These are phyloP conservation scores for Paramarasmius palmivorus DNA, from an alignment of 1,284 basidiomycete genomes.

Conservation along the genomic window DNA sequence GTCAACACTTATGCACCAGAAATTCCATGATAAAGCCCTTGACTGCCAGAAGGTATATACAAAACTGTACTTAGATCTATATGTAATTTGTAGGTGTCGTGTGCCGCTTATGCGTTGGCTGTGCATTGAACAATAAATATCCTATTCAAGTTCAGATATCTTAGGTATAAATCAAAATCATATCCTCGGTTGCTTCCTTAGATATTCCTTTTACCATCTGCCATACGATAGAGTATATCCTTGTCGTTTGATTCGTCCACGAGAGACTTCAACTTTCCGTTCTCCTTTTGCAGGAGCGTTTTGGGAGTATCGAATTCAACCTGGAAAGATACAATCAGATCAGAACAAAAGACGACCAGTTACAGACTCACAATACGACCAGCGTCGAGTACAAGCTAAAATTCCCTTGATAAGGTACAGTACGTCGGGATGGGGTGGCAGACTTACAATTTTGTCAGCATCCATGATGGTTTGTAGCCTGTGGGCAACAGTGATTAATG, in stretches of 20 bases:
- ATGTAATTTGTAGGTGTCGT: neutral
- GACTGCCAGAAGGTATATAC: no score
- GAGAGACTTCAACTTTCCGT: constrained; percentile 45
- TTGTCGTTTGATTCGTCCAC: constrained; percentile 44
- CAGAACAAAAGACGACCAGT: neutral
- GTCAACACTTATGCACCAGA: no score
- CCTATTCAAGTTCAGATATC: neutral
- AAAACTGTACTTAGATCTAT: neutral
- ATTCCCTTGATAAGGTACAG: constrained; percentile 31
- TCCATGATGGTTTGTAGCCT: constrained; percentile 74
- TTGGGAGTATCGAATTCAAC: constrained; percentile 49
- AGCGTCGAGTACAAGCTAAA: constrained; percentile 17
- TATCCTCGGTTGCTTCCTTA: neutral
- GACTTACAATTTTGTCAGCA: constrained; percentile 43
- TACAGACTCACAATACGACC: constrained; percentile 13
- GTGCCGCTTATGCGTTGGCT: no score
- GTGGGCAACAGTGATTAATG: constrained; percentile 68
- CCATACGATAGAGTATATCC: constrained; percentile 29
- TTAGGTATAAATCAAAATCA: neutral
- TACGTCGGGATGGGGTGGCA: constrained; percentile 39
- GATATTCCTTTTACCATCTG: neutral
- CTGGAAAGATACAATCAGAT: constrained; percentile 19
- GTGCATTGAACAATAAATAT: no score
- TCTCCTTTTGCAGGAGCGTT: constrained; percentile 45
- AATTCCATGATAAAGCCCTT: no score